Base-by-base conservation (phyloP, 495 filamentous ascomycete species). In the Aspergillus heteromorphus region DNA sequence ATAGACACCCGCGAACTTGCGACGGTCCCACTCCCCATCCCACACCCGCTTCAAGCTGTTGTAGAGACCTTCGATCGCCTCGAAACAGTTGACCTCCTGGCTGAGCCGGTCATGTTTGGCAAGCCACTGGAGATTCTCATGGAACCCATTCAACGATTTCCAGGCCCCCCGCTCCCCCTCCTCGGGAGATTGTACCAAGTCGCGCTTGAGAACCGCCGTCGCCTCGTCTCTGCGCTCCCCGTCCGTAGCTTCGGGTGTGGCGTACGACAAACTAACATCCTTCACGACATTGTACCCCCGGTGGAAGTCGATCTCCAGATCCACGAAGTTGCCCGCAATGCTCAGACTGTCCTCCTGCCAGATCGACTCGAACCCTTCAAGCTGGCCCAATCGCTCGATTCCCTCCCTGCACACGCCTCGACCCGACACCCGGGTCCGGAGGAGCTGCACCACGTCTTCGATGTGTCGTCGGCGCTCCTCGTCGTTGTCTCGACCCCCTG, bases 41-140 rank as follows among this genome's bases (percentile, higher is more conserved):
- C 79, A 75, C 7, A 85, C 59, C 50, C 79, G 82, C 63, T 83
- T 80, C 45, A 85, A 84, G 81, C 58, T 85, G 66, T 70, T 87
- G 82, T 58, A 93, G 60, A 98, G 76, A 6, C 91, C 91, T 27
- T 87, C 87, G 14, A 97, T 77, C 6, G 91, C 93, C 68, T 93
- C 89, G 64, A 91, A 90, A 67, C 93, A 91, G 59, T 92, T 93
- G 9, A 96, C 75, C 18, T 82, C 82, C 29, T 85, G 85, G 66
- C 92, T 92, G 55, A 96, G 76, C 59, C 83, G 85, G 65, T 98
- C 93, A 57, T 95, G 75, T 7, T 74, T 79, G 1, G 88, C 86
- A 40, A 97, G 73, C 57, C 86, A 81, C 61, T 89, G 86, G 42
- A 98, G 72, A 68, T 96, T 97, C 40, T 76, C 79, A 17, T 87